Base-by-base conservation (phyloP, 495 filamentous ascomycete species). In the Lindgomyces ingoldianus region DNA sequence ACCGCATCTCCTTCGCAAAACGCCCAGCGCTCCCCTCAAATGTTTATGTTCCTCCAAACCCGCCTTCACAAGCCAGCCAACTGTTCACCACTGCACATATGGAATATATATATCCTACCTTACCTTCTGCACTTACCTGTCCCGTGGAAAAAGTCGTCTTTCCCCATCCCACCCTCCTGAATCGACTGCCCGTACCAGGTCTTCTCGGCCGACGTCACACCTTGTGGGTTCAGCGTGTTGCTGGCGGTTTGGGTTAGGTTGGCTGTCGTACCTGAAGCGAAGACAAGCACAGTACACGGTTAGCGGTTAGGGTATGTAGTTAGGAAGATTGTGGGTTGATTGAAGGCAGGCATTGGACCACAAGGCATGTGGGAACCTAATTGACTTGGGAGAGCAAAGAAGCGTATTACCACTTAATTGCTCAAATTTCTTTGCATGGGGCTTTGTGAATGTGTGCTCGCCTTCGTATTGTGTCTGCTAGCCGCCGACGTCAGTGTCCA, bases 401-500 rank as follows among this genome's bases (percentile, higher is more conserved):
- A n/a, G n/a, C n/a, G n/a, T n/a, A n/a, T n/a, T 72, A 86, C 85
- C 74, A 33, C 83, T 83, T 45, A 89, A 67, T 69, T 89, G 85
- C 24, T 87, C 87, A 18, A 77, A 78, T 64, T 81, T 74, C 62
- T 85, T 89, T 0, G 74, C 64, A 39, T 82, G 81, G 0, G 79
- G 76, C 29, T 79, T 57, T 1, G 76, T 81, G 41, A 80, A 78
- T 24, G 74, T 76, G 12, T 78, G 69, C 29, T 83, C 83, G 29
- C 81, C 84, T 73, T 88, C 86, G 70, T 90, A 89, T 84, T 87
- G 86, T 4, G 83, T 83, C 62, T 75, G 78, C 72, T 89, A 84
- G 50, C 87, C 87, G 60, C 87, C 87, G 39, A 83, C 80, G 59
- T 81, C 81, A 36, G 81, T 86, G 65, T 87, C 82, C 75, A 88